Evolutionary conservation across 805 yeast species (phyloP), one percentile per base, ranked within the genome.

Genomic region (Diddensiella caesifluorescens): DNA sequence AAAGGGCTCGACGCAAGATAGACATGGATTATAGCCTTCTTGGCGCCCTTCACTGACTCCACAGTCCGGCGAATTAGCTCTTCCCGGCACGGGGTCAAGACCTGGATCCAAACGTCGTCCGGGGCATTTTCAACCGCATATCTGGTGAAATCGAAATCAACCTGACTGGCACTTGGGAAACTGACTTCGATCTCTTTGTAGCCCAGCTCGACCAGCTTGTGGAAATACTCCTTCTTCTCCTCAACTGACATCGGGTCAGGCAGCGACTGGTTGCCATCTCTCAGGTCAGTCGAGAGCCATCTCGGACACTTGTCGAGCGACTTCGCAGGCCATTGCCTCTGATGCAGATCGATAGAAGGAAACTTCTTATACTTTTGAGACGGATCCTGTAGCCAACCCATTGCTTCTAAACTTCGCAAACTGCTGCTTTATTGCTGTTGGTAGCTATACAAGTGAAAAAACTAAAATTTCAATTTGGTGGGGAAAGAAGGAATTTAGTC

Each of bases 171-270:
- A 13, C 84, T 71, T 4, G 92, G 92, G 62, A 83, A 83, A 0
- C 88, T 77, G 16, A 84, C 92, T 61, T 83, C 92, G 45, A 83
- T 83, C 61, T 83, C 92, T 59, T 83, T 83, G 64, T 80, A 83
- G 1, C 94, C 94, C 30, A 83, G 63, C 21, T 80, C 83, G 12
- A 83, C 72, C 31, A 83, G 67, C 59, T 81, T 79, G 41, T 74
- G 65, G 60, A 83, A 82, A 63, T 80, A 83, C 41, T 69, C 74
- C 56, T 79, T 79, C 64, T 83, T 83, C 55, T 83, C 89, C n/a
- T 68, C 79, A 32, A 82, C 69, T n/a, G 82, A 70, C 94, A 83
- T 83, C 41, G 92, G 94, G 57, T 83, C 92, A 0, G 92, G 90
- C 51, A 83, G 70, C 4, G 89, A 79, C 65, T 83, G 92, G 62